These are phyloP conservation scores for Apiospora malaysiana DNA, from an alignment of 2,329 filamentous ascomycete species.

Conservation along the genomic window DNA sequence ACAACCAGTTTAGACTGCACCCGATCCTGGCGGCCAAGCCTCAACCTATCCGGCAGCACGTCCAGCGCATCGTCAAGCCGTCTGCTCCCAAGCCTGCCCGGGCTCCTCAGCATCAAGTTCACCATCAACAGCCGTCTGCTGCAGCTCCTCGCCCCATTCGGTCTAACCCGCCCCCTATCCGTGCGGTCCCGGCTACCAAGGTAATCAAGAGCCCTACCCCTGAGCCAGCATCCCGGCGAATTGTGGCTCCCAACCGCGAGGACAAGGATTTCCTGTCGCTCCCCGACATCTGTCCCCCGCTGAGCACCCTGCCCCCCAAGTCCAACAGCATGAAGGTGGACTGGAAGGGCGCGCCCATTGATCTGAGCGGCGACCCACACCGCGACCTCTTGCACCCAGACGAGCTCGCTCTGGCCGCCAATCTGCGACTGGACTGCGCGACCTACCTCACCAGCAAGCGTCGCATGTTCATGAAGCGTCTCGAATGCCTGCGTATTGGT, in stretches of 20 bases:
- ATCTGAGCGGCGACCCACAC: slow-evolving; percentile 76
- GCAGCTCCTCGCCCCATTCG: slow-evolving; percentile 39
- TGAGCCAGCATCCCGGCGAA: slow-evolving; percentile 55
- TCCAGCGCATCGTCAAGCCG: slow-evolving; percentile 41
- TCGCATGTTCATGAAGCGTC: slow-evolving; percentile 81
- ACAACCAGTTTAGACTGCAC: slow-evolving; percentile 38
- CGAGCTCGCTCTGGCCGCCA: slow-evolving; percentile 78
- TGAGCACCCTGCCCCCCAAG: slow-evolving; percentile 68
- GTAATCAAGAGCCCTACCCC: slow-evolving; percentile 50
- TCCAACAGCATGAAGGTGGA: slow-evolving; percentile 80
- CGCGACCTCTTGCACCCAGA: slow-evolving; percentile 75
- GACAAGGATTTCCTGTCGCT: slow-evolving; percentile 81
- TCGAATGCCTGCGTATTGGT: slow-evolving; percentile 68
- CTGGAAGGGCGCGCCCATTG: slow-evolving; percentile 82
- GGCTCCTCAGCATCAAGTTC: slow-evolving; percentile 25
- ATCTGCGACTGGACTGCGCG: slow-evolving; percentile 81
- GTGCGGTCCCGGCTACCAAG: slow-evolving; percentile 36
- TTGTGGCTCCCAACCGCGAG: slow-evolving; percentile 72
- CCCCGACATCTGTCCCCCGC: slow-evolving; percentile 74
- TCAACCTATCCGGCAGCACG: slow-evolving; percentile 36
- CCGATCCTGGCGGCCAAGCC: slow-evolving; percentile 36
- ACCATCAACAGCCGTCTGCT: slow-evolving; percentile 37
- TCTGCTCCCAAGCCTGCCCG: slow-evolving; percentile 34
- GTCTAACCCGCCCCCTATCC: slow-evolving; percentile 34
- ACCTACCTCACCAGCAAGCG: slow-evolving; percentile 94